A percentile compares a stretch with the other conserved stretches of the same genome.
These are phyloP conservation scores for Wickerhamia fluorescens DNA, from an alignment of 805 yeast species.

Conservation along the genomic window DNA sequence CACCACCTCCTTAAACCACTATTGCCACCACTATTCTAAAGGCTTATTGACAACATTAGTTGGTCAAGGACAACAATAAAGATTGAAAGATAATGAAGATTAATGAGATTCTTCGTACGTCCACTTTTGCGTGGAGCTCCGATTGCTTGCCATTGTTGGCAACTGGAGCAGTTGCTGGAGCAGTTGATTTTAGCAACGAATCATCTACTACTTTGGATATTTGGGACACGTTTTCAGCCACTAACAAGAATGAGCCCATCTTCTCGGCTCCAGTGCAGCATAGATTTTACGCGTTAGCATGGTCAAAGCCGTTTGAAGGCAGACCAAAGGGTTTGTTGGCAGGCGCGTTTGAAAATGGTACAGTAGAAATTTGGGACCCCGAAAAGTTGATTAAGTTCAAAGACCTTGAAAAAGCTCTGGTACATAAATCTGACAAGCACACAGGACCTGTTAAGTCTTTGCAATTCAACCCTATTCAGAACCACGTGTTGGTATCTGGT, in stretches of 20 bases:
- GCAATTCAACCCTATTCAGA: conserved; percentile 70
- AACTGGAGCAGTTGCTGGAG: conserved; percentile 94
- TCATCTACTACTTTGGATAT: conserved; percentile 72
- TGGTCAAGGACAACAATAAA: no score
- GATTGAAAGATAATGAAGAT: no score
- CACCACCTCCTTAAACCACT: no score
- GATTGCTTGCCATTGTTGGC: conserved; percentile 70
- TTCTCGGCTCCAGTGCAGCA: conserved; percentile 29
- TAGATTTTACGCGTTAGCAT: conserved; percentile 69
- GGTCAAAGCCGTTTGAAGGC: conserved; percentile 57
- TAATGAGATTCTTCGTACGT: conserved; percentile 75
- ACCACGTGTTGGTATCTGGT: conserved; percentile 73
- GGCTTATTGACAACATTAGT: no score
- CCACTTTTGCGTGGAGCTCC: conserved; percentile 95
- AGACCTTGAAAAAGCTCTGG: conserved; percentile 35
- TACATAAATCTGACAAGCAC: conserved; percentile 53
- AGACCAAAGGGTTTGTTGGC: conserved; percentile 57
- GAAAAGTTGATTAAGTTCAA: conserved; percentile 38
- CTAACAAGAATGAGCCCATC: conserved; percentile 24
- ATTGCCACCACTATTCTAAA: no score
- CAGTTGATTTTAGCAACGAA: conserved; percentile 82
- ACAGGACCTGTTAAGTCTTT: conserved; percentile 64
- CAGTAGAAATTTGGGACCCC: conserved; percentile 72
- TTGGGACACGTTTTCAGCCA: conserved; percentile 55
- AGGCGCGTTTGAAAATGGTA: conserved; percentile 84